A percentile compares a stretch with the other conserved stretches of the same genome.
Conservation (phyloP, 345 rosid species). For the Eucalyptus erythrocorys region DNA sequence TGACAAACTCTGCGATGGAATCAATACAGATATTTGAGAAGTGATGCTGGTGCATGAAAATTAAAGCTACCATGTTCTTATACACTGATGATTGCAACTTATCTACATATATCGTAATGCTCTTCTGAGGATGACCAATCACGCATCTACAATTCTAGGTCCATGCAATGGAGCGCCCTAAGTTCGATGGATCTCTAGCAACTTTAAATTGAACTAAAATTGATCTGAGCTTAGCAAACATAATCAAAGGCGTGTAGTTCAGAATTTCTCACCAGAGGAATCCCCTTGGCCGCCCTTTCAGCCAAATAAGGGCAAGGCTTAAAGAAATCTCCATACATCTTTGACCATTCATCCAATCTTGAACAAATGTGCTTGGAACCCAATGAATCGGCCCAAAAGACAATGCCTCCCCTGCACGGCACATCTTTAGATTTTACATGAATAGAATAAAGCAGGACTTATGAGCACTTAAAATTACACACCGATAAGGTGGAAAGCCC, state of each 20-base stretch:
- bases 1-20: constrained; percentile 54
- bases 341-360: constrained; percentile 40
- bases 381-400: constrained; percentile 36
- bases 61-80: background rate
- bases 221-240: background rate
- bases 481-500: constrained; percentile 98
- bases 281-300: constrained; percentile 24
- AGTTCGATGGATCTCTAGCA: background rate
- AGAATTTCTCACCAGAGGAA: constrained; percentile 12
- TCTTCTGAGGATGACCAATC: background rate
- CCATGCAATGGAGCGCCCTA: background rate
- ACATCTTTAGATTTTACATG: background rate
- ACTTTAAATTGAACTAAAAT: background rate
- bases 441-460: background rate
- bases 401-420: constrained; percentile 25
- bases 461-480: background rate
- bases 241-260: background rate
- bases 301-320: constrained; percentile 33
- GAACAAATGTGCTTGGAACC: constrained; percentile 18
- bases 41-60: background rate
- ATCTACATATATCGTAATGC: background rate
- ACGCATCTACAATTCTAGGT: background rate
- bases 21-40: background rate
- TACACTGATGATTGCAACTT: background rate
- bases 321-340: constrained; percentile 23